phyloP scores from a whole-genome alignment of 441 rosid genomes.

The Erysimum cheiri region DNA sequence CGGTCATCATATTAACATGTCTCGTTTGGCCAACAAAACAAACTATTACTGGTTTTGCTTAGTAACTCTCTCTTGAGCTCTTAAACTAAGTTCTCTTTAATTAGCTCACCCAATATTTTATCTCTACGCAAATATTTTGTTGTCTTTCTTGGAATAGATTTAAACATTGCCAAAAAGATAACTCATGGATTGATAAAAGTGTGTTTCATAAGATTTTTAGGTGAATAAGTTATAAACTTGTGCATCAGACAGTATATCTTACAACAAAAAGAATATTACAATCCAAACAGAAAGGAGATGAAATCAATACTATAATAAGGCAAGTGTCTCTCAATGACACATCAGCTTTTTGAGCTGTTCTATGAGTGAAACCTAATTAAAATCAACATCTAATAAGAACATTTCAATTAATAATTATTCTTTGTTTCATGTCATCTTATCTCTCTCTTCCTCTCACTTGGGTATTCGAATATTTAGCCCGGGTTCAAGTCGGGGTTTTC shows the following conservation, averaged over 20 bases:
- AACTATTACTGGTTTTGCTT: background rate
- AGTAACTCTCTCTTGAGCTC: constrained; percentile 6
- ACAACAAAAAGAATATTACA: background rate
- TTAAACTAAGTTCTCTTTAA: background rate
- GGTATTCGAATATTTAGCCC: no score
- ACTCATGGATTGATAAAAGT: background rate
- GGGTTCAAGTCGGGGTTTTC: no score
- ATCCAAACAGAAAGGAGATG: constrained; percentile 15
- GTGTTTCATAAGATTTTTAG: background rate
- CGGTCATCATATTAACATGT: constrained; percentile 7
- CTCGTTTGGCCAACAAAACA: constrained; percentile 3
- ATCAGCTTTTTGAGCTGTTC: no score
- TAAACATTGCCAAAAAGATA: background rate
- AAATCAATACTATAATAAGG: background rate
- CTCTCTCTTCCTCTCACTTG: no score
- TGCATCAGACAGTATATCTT: background rate
- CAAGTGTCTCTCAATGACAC: no score
- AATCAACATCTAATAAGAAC: no score
- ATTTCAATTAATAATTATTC: constrained; percentile 38
- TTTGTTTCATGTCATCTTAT: no score
- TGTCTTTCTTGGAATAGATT: background rate
- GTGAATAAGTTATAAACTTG: background rate
- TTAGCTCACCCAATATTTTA: background rate
- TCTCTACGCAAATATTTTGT: background rate
- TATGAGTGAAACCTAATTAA: no score